Conservation (phyloP, 495 filamentous ascomycete genomes). For the Penicillium canescens region DNA sequence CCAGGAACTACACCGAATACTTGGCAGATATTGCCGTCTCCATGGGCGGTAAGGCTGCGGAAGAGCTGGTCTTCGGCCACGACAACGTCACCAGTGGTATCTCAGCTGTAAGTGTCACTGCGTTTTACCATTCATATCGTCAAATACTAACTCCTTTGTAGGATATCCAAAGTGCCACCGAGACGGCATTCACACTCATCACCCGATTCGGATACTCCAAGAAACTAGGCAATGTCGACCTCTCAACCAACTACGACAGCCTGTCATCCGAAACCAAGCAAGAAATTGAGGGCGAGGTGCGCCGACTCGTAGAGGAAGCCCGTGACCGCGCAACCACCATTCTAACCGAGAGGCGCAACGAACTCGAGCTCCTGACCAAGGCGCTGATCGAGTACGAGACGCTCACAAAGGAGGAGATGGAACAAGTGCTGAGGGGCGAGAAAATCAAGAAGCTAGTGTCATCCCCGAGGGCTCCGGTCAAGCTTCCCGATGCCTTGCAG, state of each 20-base stretch:
- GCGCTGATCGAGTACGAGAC: constrained; percentile 95
- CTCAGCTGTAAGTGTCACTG: constrained; percentile 57
- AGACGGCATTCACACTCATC: constrained; percentile 79
- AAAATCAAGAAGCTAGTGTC: constrained; percentile 64
- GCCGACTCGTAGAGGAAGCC: constrained; percentile 79
- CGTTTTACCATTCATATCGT: not conserved
- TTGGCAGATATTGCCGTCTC: constrained; percentile 75
- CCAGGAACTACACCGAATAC: constrained; percentile 66
- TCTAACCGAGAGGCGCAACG: constrained; percentile 68
- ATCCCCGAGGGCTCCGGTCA: constrained; percentile 48
- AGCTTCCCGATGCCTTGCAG: constrained; percentile 52
- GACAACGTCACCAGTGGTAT: constrained; percentile 87
- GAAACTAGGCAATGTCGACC: constrained; percentile 85
- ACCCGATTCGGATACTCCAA: constrained; percentile 86
- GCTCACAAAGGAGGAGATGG: constrained; percentile 82
- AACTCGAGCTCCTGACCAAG: constrained; percentile 82
- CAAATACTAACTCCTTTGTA: constrained; percentile 29
- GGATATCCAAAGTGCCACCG: constrained; percentile 83
- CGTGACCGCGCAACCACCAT: constrained; percentile 71
- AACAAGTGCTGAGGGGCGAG: constrained; percentile 82
- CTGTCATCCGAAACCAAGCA: constrained; percentile 83
- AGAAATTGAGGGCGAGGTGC: constrained; percentile 83
- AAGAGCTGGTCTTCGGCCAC: constrained; percentile 86
- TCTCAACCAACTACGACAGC: constrained; percentile 72
- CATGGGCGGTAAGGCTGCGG: constrained; percentile 92